phyloP scores from a whole-genome alignment of 2,329 filamentous ascomycete species.

The Beauveria bassiana region DNA sequence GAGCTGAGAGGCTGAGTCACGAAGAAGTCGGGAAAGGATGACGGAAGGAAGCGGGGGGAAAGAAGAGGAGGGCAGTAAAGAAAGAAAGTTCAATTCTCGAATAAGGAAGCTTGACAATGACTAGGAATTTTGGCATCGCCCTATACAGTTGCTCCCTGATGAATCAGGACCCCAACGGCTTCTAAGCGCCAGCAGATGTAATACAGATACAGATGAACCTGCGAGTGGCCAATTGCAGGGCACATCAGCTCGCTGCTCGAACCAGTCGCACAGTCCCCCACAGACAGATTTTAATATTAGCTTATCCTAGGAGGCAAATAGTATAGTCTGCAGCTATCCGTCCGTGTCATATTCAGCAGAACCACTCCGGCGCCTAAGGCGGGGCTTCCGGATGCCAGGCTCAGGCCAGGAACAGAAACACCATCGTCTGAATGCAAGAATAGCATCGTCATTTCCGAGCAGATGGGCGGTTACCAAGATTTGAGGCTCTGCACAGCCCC shows the following conservation, averaged over 20 bases:
- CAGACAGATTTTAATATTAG: not conserved
- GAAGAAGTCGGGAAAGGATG: not conserved
- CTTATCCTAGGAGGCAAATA: not conserved
- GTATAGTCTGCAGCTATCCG: not conserved
- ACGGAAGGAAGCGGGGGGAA: not conserved
- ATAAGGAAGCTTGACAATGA: not conserved
- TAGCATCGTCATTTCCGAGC: conserved; percentile 2
- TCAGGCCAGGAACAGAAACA: not conserved
- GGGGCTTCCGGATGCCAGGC: not conserved
- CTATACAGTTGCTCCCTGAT: not conserved
- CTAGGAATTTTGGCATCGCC: not conserved
- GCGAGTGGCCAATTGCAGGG: not conserved
- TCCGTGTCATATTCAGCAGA: not conserved
- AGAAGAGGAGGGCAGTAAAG: not conserved
- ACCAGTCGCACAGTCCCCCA: not conserved
- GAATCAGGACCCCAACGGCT: not conserved
- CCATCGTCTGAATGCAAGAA: not conserved
- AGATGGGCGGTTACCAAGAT: conserved; percentile 8
- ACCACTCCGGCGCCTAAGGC: conserved; percentile 1
- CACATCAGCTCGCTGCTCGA: not conserved
- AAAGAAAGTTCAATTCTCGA: not conserved
- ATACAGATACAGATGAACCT: not conserved
- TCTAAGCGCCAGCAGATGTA: not conserved
- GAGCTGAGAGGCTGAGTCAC: not conserved
- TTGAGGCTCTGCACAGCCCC: conserved; percentile 11